Base-by-base conservation (phyloP, 2,329 filamentous ascomycete species). In the Saccharata proteae region DNA sequence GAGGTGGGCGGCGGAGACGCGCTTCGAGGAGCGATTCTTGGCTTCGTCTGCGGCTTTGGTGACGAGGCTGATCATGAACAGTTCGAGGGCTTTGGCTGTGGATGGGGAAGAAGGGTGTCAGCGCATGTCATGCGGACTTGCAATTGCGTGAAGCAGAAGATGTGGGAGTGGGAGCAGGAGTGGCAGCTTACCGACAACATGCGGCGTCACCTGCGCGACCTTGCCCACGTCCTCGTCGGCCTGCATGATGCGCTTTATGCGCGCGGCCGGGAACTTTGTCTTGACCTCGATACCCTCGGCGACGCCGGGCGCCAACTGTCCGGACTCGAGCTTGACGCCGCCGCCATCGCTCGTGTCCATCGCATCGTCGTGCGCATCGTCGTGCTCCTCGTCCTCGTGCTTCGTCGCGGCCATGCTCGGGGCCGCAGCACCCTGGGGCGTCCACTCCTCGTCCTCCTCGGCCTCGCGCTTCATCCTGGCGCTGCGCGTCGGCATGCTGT, bases 221-320 rank as follows among this genome's bases (percentile, higher is more conserved):
- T 98, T 98, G 39, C 90, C 90, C 1, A 98, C 86, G 54, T 98
- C 90, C 51, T 98, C 90, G 50, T 98, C 90, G 8, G 88, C 88
- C 60, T 98, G 90, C 90, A 98, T 96, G 48, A 98, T 96, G 30
- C 90, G 77, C 67, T 98, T 98, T 64, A 98, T 98, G 39, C 90
- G 73, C 10, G 90, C 90, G 18, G 93, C 93, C 2, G 90, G 90
- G 49, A 98, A 98, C 49, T 94, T 94, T 19, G 88, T 96, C 57
- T 75, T 82, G 45, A 98, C 84, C 25, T 84, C 57, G 60, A 93
- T 60, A 55, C 71, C 54, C 60, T 74, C 57, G 31, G 52, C 49
- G 27, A 55, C 48, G 24, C 47, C 45, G 24, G 51, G 39, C 21
- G 47, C 43, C 13, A 44, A 41, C 17, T 42, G 34, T 17, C 19